Evolutionary conservation across 768 basidiomycete species (phyloP), one percentile per base, ranked within the genome.

Genomic region (Pleurotus citrinopileatus): DNA sequence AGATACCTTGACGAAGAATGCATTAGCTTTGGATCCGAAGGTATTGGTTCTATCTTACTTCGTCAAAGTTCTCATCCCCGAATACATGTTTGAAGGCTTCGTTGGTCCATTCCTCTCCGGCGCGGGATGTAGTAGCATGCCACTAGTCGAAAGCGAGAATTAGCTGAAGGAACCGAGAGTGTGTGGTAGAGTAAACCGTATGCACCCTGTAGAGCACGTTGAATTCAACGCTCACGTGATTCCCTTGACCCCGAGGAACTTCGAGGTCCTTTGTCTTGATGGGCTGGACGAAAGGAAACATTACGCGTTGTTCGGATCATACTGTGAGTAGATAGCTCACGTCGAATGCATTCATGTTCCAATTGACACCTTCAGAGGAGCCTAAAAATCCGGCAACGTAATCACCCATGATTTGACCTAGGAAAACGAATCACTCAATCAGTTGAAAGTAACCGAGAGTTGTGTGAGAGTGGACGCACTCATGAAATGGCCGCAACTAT

Each of bases 141-240:
- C 84, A 87, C 73, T 76, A 53, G 12, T n/a, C n/a, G n/a, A n/a
- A 51, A n/a, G 9, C n/a, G 32, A 3, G 2, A 34, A n/a, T 34
- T 34, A 34, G 32, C 2, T n/a, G 13, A 13, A 4, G 19, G 10
- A 37, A 34, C 48, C 22, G 34, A 22, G 9, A 26, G 12, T 34
- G 43, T 15, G n/a, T n/a, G n/a, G n/a, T n/a, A n/a, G 47, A 15
- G 15, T 12, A 13, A 42, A 23, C 2, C 26, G 19, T 15, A 25
- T 66, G 42, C 57, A 75, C 75, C 27, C 75, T 53, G 62, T 79
- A 79, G 2, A 78, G 63, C 13, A 76, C 47, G 43, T 75, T 87
- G 70, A 89, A 89, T 62, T 90, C 89, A 26, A 86, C 73, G 26
- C 85, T 87, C 53, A 76, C 75, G 55, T 80, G 80, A 58, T 89